Conservation (phyloP, 2,329 filamentous ascomycete genomes). For the Aspergillus sp. region DNA sequence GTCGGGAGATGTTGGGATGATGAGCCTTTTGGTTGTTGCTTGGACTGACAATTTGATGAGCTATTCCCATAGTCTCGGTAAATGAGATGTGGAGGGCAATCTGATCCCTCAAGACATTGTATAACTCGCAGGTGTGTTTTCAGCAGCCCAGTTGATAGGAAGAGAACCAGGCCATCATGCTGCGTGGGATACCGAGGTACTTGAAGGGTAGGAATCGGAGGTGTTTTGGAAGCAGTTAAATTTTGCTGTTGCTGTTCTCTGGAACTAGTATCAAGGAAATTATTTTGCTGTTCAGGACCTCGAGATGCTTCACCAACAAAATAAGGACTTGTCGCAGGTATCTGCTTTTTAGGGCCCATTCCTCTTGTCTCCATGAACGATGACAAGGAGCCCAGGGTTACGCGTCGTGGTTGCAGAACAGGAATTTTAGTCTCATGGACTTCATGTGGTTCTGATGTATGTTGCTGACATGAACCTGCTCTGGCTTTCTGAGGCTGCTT, state of each 20-base stretch:
- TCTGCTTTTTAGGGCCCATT: slow-evolving; percentile 25
- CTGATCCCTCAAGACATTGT: slow-evolving; percentile 18
- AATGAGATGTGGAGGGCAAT: slow-evolving; percentile 16
- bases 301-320: slow-evolving; percentile 14
- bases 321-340: slow-evolving; percentile 26
- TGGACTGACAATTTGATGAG: neutral
- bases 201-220: slow-evolving; percentile 28
- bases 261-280: neutral
- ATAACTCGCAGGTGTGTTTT: slow-evolving; percentile 26
- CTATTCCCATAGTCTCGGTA: slow-evolving; percentile 26
- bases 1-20: neutral
- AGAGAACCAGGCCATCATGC: slow-evolving; percentile 26
- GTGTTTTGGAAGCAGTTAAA: neutral
- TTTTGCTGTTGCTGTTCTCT: neutral
- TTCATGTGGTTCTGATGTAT: neutral
- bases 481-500: neutral
- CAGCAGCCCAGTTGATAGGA: slow-evolving; percentile 27
- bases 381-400: slow-evolving; percentile 47
- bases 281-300: neutral
- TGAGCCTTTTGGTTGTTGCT: neutral
- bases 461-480: neutral
- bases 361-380: slow-evolving; percentile 54
- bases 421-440: neutral
- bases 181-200: neutral
- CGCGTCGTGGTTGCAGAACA: neutral